Evolutionary conservation across 495 filamentous ascomycete genomes (phyloP), one percentile per base, ranked within the genome.

Genomic region (Aspergillus olivimuriae): DNA sequence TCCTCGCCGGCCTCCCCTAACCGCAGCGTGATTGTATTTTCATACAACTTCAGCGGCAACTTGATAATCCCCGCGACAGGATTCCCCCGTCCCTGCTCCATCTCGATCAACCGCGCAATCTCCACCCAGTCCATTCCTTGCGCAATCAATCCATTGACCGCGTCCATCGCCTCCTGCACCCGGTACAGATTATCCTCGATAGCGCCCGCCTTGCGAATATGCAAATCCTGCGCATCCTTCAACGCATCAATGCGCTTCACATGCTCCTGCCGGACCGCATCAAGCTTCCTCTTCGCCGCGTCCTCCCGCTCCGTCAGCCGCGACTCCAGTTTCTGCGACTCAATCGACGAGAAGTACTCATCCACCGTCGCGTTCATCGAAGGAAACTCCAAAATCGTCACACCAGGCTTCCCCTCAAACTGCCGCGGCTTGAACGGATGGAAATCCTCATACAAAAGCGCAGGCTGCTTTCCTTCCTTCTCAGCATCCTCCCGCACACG

Each of bases 101-200:
- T 74, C 54, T 95, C 87, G 34, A 98, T 84, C 50, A 98, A 69
- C 20, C 81, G 82, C 7, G 81, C 88, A 55, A 96, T 86, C 42
- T 94, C 85, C 8, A 84, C 80, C 92, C 92, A 98, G 52, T 97
- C 92, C 91, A 96, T 95, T 5, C 89, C 90, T 55, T 96, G 89
- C 6, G 78, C 78, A 28, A 97, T 76, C 12, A 98, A 67, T 0
- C 85, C 86, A 55, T 95, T 97, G 14, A 98, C 79, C 4, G 90
- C 89, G 50, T 84, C 83, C 62, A 87, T 91, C 4, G 89, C 89
- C 61, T 97, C 92, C 60, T 92, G 82, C 0, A 96, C 89, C 20
- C 89, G 76, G 52, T 91, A 84, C 0, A 86, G 61, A 54, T 98
- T 97, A 34, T 88, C 86, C 53, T 94, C 77, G 31, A 98, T 89